These are phyloP conservation scores for Hortaea sp. DNA, from an alignment of 2,329 filamentous ascomycete genomes.

Conservation along the genomic window DNA sequence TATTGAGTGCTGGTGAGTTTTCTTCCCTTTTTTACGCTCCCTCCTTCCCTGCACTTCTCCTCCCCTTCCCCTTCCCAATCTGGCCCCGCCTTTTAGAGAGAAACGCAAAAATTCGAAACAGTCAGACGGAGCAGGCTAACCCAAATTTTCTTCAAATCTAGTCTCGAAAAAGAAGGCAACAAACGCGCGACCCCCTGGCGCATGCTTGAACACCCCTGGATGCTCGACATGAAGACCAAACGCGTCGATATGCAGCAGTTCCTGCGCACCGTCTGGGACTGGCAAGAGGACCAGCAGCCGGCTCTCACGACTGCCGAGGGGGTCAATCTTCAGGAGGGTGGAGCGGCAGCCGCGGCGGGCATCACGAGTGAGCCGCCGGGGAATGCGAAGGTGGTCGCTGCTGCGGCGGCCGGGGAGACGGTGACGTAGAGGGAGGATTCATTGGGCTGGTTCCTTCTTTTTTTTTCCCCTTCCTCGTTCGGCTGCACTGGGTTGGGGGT, in stretches of 20 bases:
- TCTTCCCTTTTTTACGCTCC: background rate
- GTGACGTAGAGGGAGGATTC: too few species aligned
- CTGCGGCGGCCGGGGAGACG: too few species aligned
- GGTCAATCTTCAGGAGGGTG: too few species aligned
- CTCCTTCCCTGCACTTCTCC: background rate
- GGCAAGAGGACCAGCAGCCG: conserved; percentile 50
- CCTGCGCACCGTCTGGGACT: conserved; percentile 91
- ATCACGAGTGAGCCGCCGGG: too few species aligned
- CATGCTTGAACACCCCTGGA: conserved; percentile 98
- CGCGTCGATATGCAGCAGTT: conserved; percentile 97
- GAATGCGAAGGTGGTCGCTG: too few species aligned
- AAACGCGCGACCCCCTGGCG: conserved; percentile 91
- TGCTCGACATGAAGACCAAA: conserved; percentile 90
- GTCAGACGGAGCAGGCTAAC: background rate
- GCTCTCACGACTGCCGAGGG: too few species aligned
- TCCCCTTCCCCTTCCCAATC: background rate
- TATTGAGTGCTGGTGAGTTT: conserved; percentile 91
- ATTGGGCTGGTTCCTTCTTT: too few species aligned
- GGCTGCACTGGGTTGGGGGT: too few species aligned
- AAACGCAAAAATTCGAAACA: background rate
- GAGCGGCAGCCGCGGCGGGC: too few species aligned
- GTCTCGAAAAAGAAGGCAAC: conserved; percentile 84
- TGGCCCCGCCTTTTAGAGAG: too few species aligned
- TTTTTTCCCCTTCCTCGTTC: too few species aligned
- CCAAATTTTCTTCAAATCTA: conserved; percentile 27